A percentile compares a stretch with the other conserved stretches of the same genome.
Conservation (phyloP, 192 early-diverging fungal genomes). For the Chytriomyces sp. region DNA sequence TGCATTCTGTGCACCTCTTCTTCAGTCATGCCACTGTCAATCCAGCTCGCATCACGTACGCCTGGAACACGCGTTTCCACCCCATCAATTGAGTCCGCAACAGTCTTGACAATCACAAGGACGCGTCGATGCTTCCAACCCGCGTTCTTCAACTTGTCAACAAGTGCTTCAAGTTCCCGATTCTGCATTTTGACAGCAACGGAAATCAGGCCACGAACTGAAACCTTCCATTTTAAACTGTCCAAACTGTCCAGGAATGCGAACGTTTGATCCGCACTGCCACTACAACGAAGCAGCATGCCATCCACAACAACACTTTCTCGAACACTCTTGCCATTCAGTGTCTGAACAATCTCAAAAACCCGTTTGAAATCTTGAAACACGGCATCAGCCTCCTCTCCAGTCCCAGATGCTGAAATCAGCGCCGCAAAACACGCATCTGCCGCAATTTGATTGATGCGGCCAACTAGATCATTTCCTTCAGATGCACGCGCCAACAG, state of each 20-base stretch:
- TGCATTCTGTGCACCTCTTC: slow-evolving; percentile 8
- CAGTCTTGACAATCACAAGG: not conserved
- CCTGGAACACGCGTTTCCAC: not conserved
- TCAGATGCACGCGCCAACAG: no score
- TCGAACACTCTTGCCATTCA: no score
- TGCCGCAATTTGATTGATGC: no score
- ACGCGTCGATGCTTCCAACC: slow-evolving; percentile 12
- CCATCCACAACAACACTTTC: no score
- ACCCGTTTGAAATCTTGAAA: no score
- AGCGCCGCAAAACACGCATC: no score
- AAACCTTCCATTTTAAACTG: not conserved
- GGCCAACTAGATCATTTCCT: no score
- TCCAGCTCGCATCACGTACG: not conserved
- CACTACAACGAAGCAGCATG: not conserved
- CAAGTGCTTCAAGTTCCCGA: not conserved
- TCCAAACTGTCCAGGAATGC: not conserved
- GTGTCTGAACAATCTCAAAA: no score
- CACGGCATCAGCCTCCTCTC: no score
- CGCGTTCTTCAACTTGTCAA: not conserved
- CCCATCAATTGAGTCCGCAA: slow-evolving; percentile 1
- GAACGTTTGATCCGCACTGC: not conserved
- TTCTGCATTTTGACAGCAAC: no score
- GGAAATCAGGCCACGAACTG: no score
- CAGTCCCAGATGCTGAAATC: no score
- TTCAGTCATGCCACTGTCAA: not conserved